A percentile compares a stretch with the other conserved stretches of the same genome.
Conservation (phyloP, 1,284 basidiomycete genomes). For the Sparassis latifolia region DNA sequence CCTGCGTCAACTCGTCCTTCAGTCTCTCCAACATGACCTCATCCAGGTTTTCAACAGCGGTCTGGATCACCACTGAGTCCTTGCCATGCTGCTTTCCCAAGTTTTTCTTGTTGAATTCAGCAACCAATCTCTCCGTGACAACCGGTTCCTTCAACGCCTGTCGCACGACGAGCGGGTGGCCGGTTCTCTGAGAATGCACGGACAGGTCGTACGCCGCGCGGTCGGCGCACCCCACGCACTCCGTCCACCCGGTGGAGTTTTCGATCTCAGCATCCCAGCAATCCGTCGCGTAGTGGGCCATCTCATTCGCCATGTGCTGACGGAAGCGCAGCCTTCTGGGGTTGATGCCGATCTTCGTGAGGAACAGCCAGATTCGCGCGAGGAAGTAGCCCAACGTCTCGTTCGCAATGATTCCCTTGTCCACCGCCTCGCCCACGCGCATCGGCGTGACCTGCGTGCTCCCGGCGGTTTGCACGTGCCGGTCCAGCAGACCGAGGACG, state of each 20-base stretch:
- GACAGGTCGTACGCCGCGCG: constrained; percentile 90
- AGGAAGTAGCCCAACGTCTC: constrained; percentile 98
- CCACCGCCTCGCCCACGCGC: constrained; percentile 87
- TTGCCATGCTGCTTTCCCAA: constrained; percentile 90
- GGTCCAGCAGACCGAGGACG: constrained; percentile 75
- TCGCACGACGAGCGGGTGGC: constrained; percentile 74
- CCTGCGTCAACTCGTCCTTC: constrained; percentile 70
- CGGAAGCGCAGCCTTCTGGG: constrained; percentile 84
- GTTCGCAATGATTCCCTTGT: constrained; percentile 86
- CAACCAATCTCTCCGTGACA: constrained; percentile 65
- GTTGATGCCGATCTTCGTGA: constrained; percentile 91
- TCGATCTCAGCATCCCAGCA: constrained; percentile 99
- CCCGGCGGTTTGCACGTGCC: constrained; percentile 78
- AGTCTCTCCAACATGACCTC: constrained; percentile 67
- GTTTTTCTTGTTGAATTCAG: constrained; percentile 83
- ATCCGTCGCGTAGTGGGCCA: constrained; percentile 98
- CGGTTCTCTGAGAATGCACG: constrained; percentile 53
- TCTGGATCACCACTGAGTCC: constrained; percentile 72
- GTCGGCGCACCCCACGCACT: constrained; percentile 99
- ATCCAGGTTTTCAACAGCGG: constrained; percentile 61
- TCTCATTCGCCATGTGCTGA: constrained; percentile 96
- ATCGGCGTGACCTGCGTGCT: constrained; percentile 61
- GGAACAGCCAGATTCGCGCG: constrained; percentile 87
- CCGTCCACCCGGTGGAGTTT: constrained; percentile 94
- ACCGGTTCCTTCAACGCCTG: constrained; percentile 82